Evolutionary conservation across 1,284 basidiomycete species (phyloP).

Genomic region (Microbotryomycetes sp.): DNA sequence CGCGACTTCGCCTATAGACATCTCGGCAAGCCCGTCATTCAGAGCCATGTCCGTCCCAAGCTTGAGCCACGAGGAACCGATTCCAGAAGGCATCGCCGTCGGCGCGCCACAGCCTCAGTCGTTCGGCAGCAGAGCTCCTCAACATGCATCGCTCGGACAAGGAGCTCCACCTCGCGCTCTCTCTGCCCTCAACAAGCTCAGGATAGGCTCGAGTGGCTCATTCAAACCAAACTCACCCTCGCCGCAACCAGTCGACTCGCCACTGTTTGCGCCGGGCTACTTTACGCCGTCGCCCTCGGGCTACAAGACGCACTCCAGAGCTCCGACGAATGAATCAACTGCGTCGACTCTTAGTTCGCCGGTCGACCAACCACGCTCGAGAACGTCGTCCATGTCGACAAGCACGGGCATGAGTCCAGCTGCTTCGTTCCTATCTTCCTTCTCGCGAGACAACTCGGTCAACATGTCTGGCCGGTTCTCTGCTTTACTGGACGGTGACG

Average conservation of each 20-base stretch:
- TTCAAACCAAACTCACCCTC: background rate
- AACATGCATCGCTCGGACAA: background rate
- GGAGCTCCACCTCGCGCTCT: background rate
- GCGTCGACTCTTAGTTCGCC: background rate
- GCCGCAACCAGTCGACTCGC: background rate
- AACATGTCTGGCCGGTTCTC: background rate
- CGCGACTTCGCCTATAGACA: background rate
- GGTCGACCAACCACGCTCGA: background rate
- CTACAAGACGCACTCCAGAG: background rate
- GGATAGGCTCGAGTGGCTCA: conserved; percentile 2
- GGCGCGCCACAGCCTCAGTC: background rate
- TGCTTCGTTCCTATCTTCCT: conserved; percentile 66
- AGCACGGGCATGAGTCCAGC: conserved; percentile 47
- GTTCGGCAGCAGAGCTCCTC: background rate
- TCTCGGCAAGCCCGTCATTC: background rate
- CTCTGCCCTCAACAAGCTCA: background rate
- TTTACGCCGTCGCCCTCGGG: background rate
- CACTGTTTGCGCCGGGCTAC: background rate
- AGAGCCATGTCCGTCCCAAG: background rate
- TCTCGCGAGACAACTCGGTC: conserved; percentile 45
- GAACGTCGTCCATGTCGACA: background rate
- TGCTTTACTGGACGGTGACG: conserved; percentile 26
- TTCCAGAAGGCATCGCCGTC: background rate
- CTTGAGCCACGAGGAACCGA: background rate
- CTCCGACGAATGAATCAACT: background rate